Conservation (phyloP, 306 rosid species). For the Ammopiptanthus mongolicus region DNA sequence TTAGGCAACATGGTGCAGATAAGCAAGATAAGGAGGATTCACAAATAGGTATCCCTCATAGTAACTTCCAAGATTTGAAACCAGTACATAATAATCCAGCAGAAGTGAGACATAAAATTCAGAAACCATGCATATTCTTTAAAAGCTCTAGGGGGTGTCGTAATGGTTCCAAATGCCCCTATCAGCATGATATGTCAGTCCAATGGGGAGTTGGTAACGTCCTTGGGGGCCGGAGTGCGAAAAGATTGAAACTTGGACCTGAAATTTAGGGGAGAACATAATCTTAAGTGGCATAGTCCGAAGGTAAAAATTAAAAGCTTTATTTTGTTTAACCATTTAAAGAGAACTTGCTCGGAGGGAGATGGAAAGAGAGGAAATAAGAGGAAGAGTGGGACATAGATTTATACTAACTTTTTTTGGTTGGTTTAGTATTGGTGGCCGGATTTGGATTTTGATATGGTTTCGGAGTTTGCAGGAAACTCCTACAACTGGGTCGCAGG, state of each 20-base stretch:
- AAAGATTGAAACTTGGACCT: conserved; percentile 46
- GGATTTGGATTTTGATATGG: neutral
- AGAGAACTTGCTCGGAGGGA: too few relatives aligned
- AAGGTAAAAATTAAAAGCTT: neutral
- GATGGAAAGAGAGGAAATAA: too few relatives aligned
- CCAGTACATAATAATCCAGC: conserved; percentile 34
- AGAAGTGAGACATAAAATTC: conserved; percentile 39
- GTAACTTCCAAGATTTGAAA: conserved; percentile 35
- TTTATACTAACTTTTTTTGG: neutral
- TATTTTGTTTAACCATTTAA: neutral
- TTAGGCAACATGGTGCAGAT: conserved; percentile 58
- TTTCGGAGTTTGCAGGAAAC: neutral
- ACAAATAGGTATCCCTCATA: conserved; percentile 35
- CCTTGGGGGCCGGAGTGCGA: conserved; percentile 35
- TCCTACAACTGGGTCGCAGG: neutral
- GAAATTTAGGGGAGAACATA: conserved; percentile 30
- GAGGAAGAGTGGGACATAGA: neutral
- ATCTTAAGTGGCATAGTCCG: neutral
- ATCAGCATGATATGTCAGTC: conserved; percentile 40
- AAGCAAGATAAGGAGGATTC: conserved; percentile 36
- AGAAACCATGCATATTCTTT: conserved; percentile 59
- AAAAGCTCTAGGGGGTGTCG: conserved; percentile 63
- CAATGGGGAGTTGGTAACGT: too few relatives aligned
- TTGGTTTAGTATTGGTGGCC: neutral
- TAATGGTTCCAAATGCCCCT: conserved; percentile 56